These are phyloP conservation scores for Leccinum boreale DNA, from an alignment of 768 basidiomycete genomes.

Conservation along the genomic window DNA sequence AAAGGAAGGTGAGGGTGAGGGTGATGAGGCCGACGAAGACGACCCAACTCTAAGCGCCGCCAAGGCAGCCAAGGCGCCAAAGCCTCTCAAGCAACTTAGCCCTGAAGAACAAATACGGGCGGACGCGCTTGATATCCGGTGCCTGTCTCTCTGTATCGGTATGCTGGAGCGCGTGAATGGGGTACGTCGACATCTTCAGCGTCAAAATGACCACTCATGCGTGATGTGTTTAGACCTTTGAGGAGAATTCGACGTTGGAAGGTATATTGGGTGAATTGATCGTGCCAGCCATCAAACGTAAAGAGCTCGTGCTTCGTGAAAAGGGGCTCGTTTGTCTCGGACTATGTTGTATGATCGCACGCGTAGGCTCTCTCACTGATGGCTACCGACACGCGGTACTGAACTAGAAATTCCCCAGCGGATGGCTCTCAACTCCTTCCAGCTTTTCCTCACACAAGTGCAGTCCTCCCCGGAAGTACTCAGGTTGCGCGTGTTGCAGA, in stretches of 20 bases:
- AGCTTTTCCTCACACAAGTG: slow-evolving; percentile 79
- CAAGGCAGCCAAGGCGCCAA: slow-evolving; percentile 17
- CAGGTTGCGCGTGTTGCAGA: slow-evolving; percentile 68
- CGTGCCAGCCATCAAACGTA: slow-evolving; percentile 85
- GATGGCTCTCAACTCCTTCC: slow-evolving; percentile 52
- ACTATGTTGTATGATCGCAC: slow-evolving; percentile 74
- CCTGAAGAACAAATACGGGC: slow-evolving; percentile 56
- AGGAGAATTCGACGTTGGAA: slow-evolving; percentile 68
- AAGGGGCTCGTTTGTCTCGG: slow-evolving; percentile 69
- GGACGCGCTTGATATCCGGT: slow-evolving; percentile 69
- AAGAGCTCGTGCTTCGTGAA: slow-evolving; percentile 67
- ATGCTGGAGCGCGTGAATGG: slow-evolving; percentile 85
- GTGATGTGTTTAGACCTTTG: slow-evolving; percentile 39
- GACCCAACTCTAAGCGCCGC: slow-evolving; percentile 1
- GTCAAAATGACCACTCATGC: background rate
- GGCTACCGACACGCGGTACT: background rate
- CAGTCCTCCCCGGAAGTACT: slow-evolving; percentile 60
- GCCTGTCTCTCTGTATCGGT: slow-evolving; percentile 72
- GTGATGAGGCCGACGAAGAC: slow-evolving; percentile 1
- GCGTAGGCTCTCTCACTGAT: slow-evolving; percentile 9
- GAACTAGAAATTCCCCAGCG: slow-evolving; percentile 12
- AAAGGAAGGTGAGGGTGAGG: slow-evolving; percentile 31
- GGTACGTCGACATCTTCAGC: slow-evolving; percentile 41
- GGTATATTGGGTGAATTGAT: slow-evolving; percentile 78
- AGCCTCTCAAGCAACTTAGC: slow-evolving; percentile 40